Evolutionary conservation across 345 rosid species (phyloP).

Genomic region (Heritiera littoralis): DNA sequence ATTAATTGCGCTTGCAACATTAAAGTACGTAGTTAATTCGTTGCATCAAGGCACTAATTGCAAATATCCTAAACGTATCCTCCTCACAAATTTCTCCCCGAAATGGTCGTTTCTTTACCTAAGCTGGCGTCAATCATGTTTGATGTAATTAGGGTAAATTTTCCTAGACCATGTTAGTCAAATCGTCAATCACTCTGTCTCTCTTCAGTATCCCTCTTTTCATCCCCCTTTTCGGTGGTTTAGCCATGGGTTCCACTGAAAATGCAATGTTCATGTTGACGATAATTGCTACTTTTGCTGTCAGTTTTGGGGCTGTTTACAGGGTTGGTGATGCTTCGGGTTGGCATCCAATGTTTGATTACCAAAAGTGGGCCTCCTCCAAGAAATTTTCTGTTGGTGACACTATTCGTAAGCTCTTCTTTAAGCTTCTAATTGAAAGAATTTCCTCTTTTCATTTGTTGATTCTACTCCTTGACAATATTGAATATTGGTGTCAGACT

Average conservation of each 20-base stretch:
- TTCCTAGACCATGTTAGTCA: neutral
- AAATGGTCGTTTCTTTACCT: neutral
- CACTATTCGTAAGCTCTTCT: neutral
- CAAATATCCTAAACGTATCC: neutral
- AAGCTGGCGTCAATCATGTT: neutral
- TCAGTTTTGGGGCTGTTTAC: conserved; percentile 18
- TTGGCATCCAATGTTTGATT: conserved; percentile 24
- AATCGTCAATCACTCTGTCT: neutral
- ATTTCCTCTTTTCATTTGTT: neutral
- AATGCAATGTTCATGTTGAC: neutral
- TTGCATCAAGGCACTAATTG: neutral
- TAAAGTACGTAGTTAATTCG: neutral
- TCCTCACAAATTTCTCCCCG: neutral
- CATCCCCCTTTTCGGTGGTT: neutral
- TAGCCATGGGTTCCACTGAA: neutral
- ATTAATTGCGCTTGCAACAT: neutral
- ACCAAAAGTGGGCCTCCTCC: conserved; percentile 34
- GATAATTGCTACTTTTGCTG: conserved; percentile 2
- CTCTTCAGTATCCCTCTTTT: neutral
- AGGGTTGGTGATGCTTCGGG: conserved; percentile 28
- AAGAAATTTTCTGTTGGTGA: conserved; percentile 26
- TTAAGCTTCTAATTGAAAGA: too few species aligned
- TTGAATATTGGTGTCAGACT: neutral
- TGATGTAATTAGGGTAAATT: neutral
- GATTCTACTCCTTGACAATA: neutral